Conservation (phyloP, 352 stramenopile genomes). For the Peronospora farinosa region DNA sequence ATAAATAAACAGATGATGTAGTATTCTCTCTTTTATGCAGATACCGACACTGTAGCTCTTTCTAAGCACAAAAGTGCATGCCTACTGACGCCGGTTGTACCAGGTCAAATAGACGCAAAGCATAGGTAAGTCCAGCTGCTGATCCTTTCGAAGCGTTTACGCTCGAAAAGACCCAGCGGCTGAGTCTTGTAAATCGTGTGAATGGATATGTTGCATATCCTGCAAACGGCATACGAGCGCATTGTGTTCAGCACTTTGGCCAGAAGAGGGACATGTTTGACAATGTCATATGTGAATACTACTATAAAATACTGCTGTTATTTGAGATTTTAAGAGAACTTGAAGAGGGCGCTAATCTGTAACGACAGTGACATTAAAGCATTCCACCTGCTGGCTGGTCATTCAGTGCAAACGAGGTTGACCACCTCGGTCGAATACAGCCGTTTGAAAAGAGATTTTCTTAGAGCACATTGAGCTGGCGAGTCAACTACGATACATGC, state of each 20-base stretch:
- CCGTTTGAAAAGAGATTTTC: conserved; percentile 10
- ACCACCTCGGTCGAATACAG: conserved; percentile 5
- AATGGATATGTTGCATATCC: conserved; percentile 54
- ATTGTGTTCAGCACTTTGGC: conserved; percentile 6
- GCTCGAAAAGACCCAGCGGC: conserved; percentile 61
- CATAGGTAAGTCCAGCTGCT: conserved; percentile 34
- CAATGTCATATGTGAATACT: too few species aligned
- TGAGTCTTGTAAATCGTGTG: conserved; percentile 46
- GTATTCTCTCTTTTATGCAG: conserved; percentile 7
- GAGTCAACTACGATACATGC: conserved; percentile 11
- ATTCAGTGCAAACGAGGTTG: not conserved
- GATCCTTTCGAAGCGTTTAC: conserved; percentile 48
- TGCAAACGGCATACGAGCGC: conserved; percentile 50
- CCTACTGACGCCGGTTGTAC: too few species aligned
- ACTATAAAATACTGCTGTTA: too few species aligned
- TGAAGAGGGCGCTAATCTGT: too few species aligned
- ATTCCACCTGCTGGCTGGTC: not conserved
- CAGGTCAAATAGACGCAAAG: too few species aligned
- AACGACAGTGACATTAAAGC: not conserved
- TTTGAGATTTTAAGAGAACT: too few species aligned
- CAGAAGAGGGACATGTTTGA: too few species aligned
- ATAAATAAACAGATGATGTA: conserved; percentile 1
- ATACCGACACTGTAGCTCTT: conserved; percentile 25
- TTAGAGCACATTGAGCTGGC: not conserved
- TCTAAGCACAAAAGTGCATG: too few species aligned